Percentiles rank a stretch among this genome's conserved stretches.
phyloP scores from a whole-genome alignment of 106 monocot genomes.

The Dendrobium nobile region DNA sequence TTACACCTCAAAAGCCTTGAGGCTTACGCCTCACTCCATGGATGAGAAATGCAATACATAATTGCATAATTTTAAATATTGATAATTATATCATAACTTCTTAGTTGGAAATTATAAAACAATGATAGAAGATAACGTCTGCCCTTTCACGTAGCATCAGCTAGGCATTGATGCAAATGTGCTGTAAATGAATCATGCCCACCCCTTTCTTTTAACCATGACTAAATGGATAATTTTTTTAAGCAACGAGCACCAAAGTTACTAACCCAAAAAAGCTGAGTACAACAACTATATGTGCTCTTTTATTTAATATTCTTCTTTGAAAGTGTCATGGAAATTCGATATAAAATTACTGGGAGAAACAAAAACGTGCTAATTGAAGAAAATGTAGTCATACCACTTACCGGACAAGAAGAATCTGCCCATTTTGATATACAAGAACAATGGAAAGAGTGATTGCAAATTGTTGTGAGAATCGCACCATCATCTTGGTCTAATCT shows the following conservation, averaged over 20 bases:
- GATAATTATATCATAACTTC: background rate
- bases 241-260: background rate
- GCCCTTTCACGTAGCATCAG: background rate
- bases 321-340: background rate
- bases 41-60: no score
- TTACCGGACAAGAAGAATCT: conserved; percentile 98
- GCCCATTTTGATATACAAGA: conserved; percentile 99
- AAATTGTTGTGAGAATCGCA: conserved; percentile 93
- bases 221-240: background rate
- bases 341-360: background rate
- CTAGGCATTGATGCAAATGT: background rate
- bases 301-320: background rate
- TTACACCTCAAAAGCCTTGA: no score
- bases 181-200: background rate
- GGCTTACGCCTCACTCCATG: no score
- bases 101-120: background rate
- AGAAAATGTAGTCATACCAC: conserved; percentile 5
- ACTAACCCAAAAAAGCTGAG: background rate
- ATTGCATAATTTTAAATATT: background rate
- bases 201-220: background rate
- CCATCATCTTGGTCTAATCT: conserved; percentile 79
- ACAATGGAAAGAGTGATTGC: conserved; percentile 98
- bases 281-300: background rate
- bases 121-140: background rate
- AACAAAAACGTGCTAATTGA: background rate